phyloP scores from a whole-genome alignment of 2,329 filamentous ascomycete genomes.

The Paracoccidioides brasiliensis region DNA sequence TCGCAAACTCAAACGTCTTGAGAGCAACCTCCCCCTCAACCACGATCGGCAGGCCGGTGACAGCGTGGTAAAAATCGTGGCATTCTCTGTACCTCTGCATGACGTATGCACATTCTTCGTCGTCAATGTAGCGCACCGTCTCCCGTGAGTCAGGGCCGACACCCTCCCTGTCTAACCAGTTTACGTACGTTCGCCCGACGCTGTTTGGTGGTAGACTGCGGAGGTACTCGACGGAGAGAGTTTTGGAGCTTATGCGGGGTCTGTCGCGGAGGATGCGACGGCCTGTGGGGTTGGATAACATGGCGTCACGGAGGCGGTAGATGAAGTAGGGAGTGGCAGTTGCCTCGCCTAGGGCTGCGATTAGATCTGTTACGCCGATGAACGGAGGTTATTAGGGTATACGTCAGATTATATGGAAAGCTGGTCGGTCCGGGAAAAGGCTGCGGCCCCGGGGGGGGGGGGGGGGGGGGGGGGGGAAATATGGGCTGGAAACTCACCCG shows the following conservation, averaged over 20 bases:
- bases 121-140: conserved; percentile 76
- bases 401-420: not conserved
- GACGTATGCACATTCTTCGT: conserved; percentile 92
- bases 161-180: conserved; percentile 87
- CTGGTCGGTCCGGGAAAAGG: not conserved
- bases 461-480: not conserved
- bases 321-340: conserved; percentile 94
- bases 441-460: too few species aligned
- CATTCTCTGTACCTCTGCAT: conserved; percentile 97
- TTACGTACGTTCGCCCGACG: conserved; percentile 69
- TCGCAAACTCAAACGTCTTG: conserved; percentile 94
- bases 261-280: conserved; percentile 82
- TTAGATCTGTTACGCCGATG: conserved; percentile 52
- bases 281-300: conserved; percentile 73
- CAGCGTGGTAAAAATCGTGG: conserved; percentile 94
- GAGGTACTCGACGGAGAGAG: conserved; percentile 54
- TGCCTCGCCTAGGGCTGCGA: conserved; percentile 85
- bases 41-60: conserved; percentile 80
- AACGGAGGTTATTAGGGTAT: conserved; percentile 1
- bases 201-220: conserved; percentile 58
- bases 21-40: conserved; percentile 96
- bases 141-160: conserved; percentile 84
- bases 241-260: conserved; percentile 69
- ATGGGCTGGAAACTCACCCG: conserved; percentile 39
- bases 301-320: conserved; percentile 75